Conservation (phyloP, 306 rosid species). For the Medicago arabica region DNA sequence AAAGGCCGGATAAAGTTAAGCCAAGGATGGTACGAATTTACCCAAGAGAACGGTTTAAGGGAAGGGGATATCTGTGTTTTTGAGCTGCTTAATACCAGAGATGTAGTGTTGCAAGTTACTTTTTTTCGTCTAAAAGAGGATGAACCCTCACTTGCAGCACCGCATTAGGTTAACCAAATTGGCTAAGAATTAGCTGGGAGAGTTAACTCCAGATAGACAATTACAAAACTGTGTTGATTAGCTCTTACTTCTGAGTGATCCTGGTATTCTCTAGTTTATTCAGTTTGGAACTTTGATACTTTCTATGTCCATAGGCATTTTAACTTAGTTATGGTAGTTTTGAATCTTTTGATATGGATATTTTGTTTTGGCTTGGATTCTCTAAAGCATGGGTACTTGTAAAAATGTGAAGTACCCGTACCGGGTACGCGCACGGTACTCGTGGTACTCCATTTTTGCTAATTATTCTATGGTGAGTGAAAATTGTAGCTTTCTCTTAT, state of each 20-base stretch:
- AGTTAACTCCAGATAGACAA: conserved; percentile 41
- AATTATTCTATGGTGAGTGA: too few relatives aligned
- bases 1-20: conserved; percentile 92
- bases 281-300: conserved; percentile 56
- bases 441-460: too few relatives aligned
- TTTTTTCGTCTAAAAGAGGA: conserved; percentile 67
- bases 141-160: conserved; percentile 58
- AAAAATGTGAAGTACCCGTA: too few relatives aligned
- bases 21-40: conserved; percentile 96
- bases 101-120: conserved; percentile 77
- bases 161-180: conserved; percentile 49
- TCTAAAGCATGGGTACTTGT: too few relatives aligned
- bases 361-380: conserved; percentile 51
- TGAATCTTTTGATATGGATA: conserved; percentile 44
- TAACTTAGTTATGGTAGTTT: conserved; percentile 46
- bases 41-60: conserved; percentile 77
- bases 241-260: conserved; percentile 47
- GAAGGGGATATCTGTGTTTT: conserved; percentile 99
- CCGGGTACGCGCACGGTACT: too few relatives aligned
- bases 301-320: conserved; percentile 55
- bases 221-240: conserved; percentile 45
- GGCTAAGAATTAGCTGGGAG: conserved; percentile 54
- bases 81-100: conserved; percentile 72
- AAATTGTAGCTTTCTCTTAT: too few relatives aligned
- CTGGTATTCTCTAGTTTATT: conserved; percentile 52